These are phyloP conservation scores for Stylosanthes scabra DNA, from an alignment of 331 rosid genomes.

Conservation along the genomic window DNA sequence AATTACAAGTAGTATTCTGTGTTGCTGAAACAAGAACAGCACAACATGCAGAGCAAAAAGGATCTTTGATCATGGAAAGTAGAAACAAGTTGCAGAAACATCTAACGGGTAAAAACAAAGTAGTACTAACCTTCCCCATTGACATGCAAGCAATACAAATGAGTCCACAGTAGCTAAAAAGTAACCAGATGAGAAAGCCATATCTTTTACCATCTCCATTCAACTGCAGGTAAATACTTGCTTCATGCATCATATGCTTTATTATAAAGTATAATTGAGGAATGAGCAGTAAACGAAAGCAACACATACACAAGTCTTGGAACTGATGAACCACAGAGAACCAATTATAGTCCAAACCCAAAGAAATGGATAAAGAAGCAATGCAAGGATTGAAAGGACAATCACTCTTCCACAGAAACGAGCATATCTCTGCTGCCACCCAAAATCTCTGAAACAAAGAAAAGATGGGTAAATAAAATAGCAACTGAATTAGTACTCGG, in stretches of 20 bases:
- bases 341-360: constrained; percentile 93
- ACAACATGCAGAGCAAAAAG: constrained; percentile 14
- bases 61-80: not conserved
- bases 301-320: constrained; percentile 71
- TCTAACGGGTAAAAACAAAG: constrained; percentile 5
- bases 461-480: constrained; percentile 19
- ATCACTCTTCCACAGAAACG: constrained; percentile 85
- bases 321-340: constrained; percentile 70
- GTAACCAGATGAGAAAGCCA: constrained; percentile 94
- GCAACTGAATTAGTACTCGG: constrained; percentile 2
- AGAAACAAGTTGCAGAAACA: constrained; percentile 17
- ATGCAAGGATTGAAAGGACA: constrained; percentile 71
- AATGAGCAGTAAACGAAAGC: not conserved
- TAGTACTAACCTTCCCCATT: constrained; percentile 72
- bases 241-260: constrained; percentile 33
- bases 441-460: constrained; percentile 80
- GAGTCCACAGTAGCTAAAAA: constrained; percentile 84
- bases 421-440: constrained; percentile 87
- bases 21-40: not conserved
- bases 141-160: constrained; percentile 75
- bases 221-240: constrained; percentile 58
- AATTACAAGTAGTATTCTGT: not conserved
- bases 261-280: constrained; percentile 14
- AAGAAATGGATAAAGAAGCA: constrained; percentile 85
- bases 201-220: constrained; percentile 85